These are phyloP conservation scores for Chernovozyma aurita DNA, from an alignment of 1,139 yeast species.

Conservation along the genomic window DNA sequence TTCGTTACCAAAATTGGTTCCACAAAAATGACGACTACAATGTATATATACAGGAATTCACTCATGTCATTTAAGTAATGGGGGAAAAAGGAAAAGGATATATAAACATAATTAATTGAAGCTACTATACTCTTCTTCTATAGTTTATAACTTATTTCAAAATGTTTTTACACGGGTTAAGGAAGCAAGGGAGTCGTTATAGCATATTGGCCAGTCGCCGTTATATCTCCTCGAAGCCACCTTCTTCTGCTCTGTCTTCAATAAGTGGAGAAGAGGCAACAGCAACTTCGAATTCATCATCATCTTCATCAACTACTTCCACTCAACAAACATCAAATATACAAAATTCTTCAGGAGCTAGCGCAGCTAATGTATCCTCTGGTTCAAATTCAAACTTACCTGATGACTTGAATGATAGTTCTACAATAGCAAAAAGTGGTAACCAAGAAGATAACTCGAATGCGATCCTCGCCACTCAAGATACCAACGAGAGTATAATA, in stretches of 20 bases:
- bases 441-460: neutral
- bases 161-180: neutral
- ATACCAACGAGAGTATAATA: neutral
- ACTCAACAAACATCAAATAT: neutral
- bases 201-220: neutral
- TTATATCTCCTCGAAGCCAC: conserved; percentile 5
- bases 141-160: no score
- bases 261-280: conserved; percentile 2
- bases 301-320: conserved; percentile 10
- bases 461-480: neutral
- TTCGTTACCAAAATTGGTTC: no score
- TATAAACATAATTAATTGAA: no score
- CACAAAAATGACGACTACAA: no score
- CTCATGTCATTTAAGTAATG: neutral
- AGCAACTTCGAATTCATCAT: neutral
- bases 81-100: neutral
- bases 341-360: neutral
- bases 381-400: neutral
- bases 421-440: no score
- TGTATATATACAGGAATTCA: no score
- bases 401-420: no score
- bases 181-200: neutral
- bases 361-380: neutral
- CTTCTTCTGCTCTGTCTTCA: conserved; percentile 2
- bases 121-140: no score